phyloP scores from a whole-genome alignment of 208 protist species.

The Herpetomonas tarakana region DNA sequence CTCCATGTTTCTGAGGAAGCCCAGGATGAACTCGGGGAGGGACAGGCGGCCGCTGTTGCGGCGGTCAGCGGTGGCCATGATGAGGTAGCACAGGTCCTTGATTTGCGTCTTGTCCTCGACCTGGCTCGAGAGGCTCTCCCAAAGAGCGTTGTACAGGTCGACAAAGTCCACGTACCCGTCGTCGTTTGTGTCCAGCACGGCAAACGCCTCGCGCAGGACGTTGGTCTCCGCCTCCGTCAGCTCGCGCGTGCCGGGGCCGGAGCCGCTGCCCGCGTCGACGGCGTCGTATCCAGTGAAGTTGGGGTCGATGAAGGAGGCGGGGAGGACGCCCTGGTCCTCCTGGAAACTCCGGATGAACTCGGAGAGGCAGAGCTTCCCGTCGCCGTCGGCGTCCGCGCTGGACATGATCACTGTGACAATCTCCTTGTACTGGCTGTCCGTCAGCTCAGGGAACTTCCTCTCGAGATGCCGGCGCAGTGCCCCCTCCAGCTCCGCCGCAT shows the following conservation, averaged over 20 bases:
- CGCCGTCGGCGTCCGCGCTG: constrained; percentile 61
- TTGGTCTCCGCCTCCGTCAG: constrained; percentile 58
- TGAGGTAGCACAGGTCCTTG: constrained; percentile 68
- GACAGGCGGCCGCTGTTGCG: constrained; percentile 40
- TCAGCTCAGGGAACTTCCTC: constrained; percentile 60
- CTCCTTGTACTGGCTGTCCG: constrained; percentile 56
- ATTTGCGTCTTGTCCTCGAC: constrained; percentile 58
- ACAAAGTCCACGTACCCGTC: constrained; percentile 66
- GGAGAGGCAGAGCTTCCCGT: constrained; percentile 68
- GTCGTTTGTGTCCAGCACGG: constrained; percentile 67
- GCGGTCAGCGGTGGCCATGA: constrained; percentile 71
- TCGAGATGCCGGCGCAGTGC: constrained; percentile 52
- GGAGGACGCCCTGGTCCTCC: constrained; percentile 83
- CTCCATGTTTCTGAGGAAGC: constrained; percentile 56
- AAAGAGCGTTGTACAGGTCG: constrained; percentile 67
- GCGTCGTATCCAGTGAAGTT: background rate
- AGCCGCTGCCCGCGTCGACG: background rate
- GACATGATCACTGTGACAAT: constrained; percentile 74
- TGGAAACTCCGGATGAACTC: constrained; percentile 88
- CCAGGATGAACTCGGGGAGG: constrained; percentile 55
- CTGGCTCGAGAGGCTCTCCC: constrained; percentile 41
- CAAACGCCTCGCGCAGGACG: constrained; percentile 66
- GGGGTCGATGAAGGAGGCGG: constrained; percentile 65
- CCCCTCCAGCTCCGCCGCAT: constrained; percentile 55
- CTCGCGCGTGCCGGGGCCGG: constrained; percentile 22